A percentile compares a stretch with the other conserved stretches of the same genome.
Conservation (phyloP, 306 rosid species). For the Sicyos edulis region DNA sequence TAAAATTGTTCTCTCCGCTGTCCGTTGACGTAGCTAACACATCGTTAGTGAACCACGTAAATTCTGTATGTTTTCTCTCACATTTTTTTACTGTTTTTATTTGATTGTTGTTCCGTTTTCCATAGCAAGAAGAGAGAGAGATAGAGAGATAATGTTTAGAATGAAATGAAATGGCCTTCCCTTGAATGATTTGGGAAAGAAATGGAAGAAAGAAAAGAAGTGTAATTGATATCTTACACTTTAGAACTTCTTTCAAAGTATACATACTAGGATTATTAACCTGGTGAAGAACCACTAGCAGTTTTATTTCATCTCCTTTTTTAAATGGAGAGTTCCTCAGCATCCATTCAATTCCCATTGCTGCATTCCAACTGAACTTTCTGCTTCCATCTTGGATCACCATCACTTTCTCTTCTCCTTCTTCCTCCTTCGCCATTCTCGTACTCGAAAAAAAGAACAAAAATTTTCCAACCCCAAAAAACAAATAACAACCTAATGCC, state of each 20-base stretch:
- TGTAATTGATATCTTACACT: constrained; percentile 34
- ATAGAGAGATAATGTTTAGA: background rate
- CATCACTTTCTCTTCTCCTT: constrained; percentile 41
- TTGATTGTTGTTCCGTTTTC: no score
- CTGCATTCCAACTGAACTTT: constrained; percentile 41
- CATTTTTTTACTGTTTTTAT: no score
- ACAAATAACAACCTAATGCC: background rate
- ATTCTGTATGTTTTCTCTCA: no score
- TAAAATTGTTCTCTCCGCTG: no score
- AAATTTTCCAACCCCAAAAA: background rate
- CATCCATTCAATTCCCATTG: constrained; percentile 31
- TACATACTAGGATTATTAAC: constrained; percentile 67
- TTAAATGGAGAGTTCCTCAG: constrained; percentile 35
- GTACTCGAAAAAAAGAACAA: background rate
- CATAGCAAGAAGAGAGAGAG: no score
- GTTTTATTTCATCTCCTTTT: constrained; percentile 59
- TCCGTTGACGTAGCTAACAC: no score
- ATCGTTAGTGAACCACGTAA: no score
- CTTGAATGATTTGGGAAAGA: background rate
- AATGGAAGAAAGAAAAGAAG: background rate
- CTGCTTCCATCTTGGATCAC: constrained; percentile 70
- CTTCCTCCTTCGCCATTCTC: constrained; percentile 18
- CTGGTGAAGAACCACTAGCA: constrained; percentile 64
- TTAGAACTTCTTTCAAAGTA: constrained; percentile 40
- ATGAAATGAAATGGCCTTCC: background rate